Evolutionary conservation across 2,329 filamentous ascomycete genomes (phyloP).

Genomic region (Fusarium abutilonis): DNA sequence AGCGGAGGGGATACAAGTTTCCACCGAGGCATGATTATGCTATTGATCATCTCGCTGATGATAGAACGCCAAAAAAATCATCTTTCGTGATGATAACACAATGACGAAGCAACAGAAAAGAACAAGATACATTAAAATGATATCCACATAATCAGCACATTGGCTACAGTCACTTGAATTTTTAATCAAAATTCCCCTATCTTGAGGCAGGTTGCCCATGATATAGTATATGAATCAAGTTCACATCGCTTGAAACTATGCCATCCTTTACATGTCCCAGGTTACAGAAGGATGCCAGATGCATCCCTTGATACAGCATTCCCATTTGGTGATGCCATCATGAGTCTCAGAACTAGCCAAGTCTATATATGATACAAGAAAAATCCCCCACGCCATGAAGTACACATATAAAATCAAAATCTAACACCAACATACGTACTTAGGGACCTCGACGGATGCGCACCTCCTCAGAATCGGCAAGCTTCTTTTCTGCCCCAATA

Average conservation of each 20-base stretch:
- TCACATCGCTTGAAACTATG: slow-evolving; percentile 17
- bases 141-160: not conserved
- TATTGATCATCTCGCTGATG: not conserved
- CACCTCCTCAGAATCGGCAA: slow-evolving; percentile 56
- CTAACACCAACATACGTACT: not conserved
- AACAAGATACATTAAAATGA: not conserved
- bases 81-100: not conserved
- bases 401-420: slow-evolving; percentile 5
- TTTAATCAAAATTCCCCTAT: not conserved
- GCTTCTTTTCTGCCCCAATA: slow-evolving; percentile 52
- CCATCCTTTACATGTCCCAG: slow-evolving; percentile 5
- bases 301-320: not conserved
- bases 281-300: not conserved
- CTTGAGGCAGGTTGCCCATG: slow-evolving; percentile 4
- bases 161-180: not conserved
- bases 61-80: not conserved
- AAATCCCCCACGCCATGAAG: slow-evolving; percentile 15
- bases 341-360: slow-evolving; percentile 10
- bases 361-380: slow-evolving; percentile 32
- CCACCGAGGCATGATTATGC: slow-evolving; percentile 52
- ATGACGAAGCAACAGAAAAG: not conserved
- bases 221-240: slow-evolving; percentile 36
- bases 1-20: slow-evolving; percentile 65
- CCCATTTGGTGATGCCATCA: slow-evolving; percentile 1
- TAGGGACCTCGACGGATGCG: slow-evolving; percentile 52